Percentiles rank a stretch among this genome's conserved stretches.
Evolutionary conservation across 2,329 filamentous ascomycete genomes (phyloP).

Genomic region (Metarhizium brunneum): DNA sequence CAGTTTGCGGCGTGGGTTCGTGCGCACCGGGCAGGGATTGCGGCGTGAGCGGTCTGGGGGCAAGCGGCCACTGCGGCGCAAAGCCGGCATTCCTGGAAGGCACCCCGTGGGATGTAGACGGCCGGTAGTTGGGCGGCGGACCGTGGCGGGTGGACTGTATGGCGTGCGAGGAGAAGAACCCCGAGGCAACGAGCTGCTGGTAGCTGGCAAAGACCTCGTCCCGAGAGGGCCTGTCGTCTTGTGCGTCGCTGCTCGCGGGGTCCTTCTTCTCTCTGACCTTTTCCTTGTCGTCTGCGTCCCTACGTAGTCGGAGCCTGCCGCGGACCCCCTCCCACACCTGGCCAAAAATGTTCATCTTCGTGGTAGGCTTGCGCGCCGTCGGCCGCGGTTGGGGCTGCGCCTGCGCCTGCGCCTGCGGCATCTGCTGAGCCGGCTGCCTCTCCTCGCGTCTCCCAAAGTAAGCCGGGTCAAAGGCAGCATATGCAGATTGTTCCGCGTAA

Average conservation of each 20-base stretch:
- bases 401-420: neutral
- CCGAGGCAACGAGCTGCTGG: constrained; percentile 44
- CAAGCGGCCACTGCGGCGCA: constrained; percentile 19
- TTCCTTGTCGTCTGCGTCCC: constrained; percentile 15
- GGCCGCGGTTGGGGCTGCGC: neutral
- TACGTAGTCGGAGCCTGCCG: constrained; percentile 20
- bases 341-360: constrained; percentile 21
- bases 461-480: neutral
- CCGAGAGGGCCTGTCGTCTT: constrained; percentile 19
- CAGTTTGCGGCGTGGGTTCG: constrained; percentile 8
- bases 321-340: constrained; percentile 30
- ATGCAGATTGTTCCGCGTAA: neutral
- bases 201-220: constrained; percentile 50
- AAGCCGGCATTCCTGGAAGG: constrained; percentile 11
- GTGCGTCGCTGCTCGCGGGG: no score
- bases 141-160: constrained; percentile 41
- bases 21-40: neutral
- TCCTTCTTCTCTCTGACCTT: constrained; percentile 4
- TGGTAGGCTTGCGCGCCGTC: neutral
- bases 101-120: constrained; percentile 10
- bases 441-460: neutral
- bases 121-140: constrained; percentile 10
- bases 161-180: constrained; percentile 50
- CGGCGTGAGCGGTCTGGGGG: constrained; percentile 12
- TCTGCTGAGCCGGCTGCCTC: constrained; percentile 2